Evolutionary conservation across 352 stramenopile genomes (phyloP), one percentile per base, ranked within the genome.

Genomic region (Paralagenidium karlingii): DNA sequence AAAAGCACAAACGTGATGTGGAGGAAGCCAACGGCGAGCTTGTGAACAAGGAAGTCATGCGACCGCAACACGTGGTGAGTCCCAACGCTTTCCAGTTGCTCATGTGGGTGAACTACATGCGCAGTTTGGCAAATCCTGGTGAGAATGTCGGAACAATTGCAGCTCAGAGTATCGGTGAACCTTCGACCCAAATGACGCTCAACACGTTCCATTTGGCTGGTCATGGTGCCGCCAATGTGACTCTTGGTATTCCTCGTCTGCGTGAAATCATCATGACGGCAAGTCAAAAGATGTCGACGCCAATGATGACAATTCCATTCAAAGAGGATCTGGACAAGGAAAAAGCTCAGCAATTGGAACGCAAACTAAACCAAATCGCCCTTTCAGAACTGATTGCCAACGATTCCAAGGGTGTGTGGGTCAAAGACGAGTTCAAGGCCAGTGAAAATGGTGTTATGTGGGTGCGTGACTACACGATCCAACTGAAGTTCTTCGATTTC

Each of bases 201-300:
- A 99, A 99, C 73, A 99, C 97, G 24, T 99, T 99, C 71, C 97
- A 99, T 58, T 80, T 99, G 60, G 97, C 97, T 36, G 97, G 97
- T 32, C 88, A 97, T 56, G 95, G 96, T 57, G 96, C 94, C 26
- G 96, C 94, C 29, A 99, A 99, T 68, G 96, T 99, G 30, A 99
- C 96, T 22, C 73, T 99, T 29, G 94, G 97, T 58, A 99, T 99
- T 56, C 97, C 97, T 38, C 94, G 97, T 60, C 63, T 99, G 55
- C 80, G 96, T 53, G 97, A 99, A 76, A 99, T 99, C 48, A 99
- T 99, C 49, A 99, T 99, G 96, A 99, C 96, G 32, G 97, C 96
- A 22, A 97, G 88, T 29, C 77, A 82, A 47, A 89, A 94, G 45
- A 96, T 99, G 76, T 89, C 68, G 49, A 99, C 96, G 51, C 96